Evolutionary conservation across 306 rosid genomes (phyloP), one percentile per base, ranked within the genome.

Genomic region (Glycine tomentella): DNA sequence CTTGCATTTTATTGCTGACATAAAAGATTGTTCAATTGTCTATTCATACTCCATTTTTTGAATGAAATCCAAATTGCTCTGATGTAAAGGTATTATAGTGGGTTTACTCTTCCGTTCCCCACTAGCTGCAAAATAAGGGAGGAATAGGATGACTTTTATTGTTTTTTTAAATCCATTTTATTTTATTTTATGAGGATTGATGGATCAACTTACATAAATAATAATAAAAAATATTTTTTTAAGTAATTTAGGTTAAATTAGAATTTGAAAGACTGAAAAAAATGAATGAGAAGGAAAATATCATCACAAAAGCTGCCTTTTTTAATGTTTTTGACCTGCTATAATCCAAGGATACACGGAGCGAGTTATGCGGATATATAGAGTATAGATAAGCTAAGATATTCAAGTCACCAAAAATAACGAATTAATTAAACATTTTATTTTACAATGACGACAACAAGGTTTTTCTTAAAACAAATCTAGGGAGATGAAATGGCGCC

Each of bases 41-140:
- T 67, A 67, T 67, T 67, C 52, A 67, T 44, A 67, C 20, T 67
- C 72, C 36, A 67, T 67, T 2, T 67, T 67, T 42, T 17, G n/a
- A 15, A 0, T 15, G 4, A 38, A 2, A 49, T 49, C 14, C 3
- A 64, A 38, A 0, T 65, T 40, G 17, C 71, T 42, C 31, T 16
- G 8, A 42, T 42, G 7, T n/a, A 42, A 67, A 8, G 14, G 2
- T 67, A 33, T 9, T 8, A 14, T 66, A 44, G 72, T 67, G 72
- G 53, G 52, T 44, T 67, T 36, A 67, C 72, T 67, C 8, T 66
- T n/a, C 52, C 25, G 6, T 16, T 6, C 42, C n/a, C 72, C 72
- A 67, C 53, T 16, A 67, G 7, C 72, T 15, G 2, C 13, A 40
- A 7, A 40, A 5, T 42, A 8, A 15, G 25, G 31, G 6, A 40